A percentile compares a stretch with the other conserved stretches of the same genome.
These are phyloP conservation scores for Typha latifolia DNA, from an alignment of 176 grass and related monocot species.

Conservation along the genomic window DNA sequence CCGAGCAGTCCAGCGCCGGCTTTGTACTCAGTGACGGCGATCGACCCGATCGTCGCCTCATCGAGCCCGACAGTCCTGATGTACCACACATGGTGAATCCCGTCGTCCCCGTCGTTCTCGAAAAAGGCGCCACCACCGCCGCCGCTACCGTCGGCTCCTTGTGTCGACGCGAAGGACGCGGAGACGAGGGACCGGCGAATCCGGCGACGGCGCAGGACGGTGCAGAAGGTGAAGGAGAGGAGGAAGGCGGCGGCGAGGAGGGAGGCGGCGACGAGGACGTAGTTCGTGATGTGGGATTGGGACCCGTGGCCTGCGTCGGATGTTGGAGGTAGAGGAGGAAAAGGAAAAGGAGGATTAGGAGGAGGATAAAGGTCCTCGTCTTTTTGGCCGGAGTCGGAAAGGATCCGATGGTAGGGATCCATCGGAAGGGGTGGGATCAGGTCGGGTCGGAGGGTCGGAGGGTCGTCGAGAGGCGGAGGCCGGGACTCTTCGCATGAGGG, in stretches of 20 bases:
- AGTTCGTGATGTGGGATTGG: not conserved
- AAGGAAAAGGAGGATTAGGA: not conserved
- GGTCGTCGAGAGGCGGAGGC: not conserved
- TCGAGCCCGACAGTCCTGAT: constrained; percentile 82
- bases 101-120: constrained; percentile 15
- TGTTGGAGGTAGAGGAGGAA: not conserved
- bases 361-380: no score
- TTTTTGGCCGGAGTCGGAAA: not conserved
- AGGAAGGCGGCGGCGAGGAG: constrained; percentile 31
- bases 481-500: not conserved
- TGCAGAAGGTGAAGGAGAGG: constrained; percentile 28
- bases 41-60: constrained; percentile 61
- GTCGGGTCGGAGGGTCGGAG: not conserved
- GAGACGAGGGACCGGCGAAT: not conserved
- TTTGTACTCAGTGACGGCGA: constrained; percentile 51
- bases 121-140: not conserved
- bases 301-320: not conserved
- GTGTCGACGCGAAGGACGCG: not conserved
- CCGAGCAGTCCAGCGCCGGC: constrained; percentile 18
- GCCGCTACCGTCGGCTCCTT: not conserved
- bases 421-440: not conserved
- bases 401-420: constrained; percentile 7
- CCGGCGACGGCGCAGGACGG: constrained; percentile 22
- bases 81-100: constrained; percentile 72
- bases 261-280: constrained; percentile 8